Base-by-base conservation (phyloP, 306 rosid species). In the Quercus rubra region DNA sequence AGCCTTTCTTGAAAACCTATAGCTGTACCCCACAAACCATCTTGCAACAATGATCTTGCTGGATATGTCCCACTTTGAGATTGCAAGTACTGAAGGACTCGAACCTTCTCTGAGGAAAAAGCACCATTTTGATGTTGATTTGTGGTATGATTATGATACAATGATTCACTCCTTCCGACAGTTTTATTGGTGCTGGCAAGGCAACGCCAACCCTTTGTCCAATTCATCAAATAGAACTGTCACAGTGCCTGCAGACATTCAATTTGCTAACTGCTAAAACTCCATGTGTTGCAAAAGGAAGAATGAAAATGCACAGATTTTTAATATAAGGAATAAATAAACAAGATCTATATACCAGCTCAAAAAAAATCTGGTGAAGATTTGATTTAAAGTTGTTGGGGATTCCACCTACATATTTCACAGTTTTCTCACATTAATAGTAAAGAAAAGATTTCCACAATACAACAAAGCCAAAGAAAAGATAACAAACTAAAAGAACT, bases 171-270 rank as follows among this genome's bases (percentile, higher is more conserved):
- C 27, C 57, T 73, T 5, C 43, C 63, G 1, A 67, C n/a, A n/a
- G 76, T 69, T 55, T 61, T 80, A 21, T 77, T 20, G 21, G 38
- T 15, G 63, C 75, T 73, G 18, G 78, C 49, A 14, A 77, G 61
- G 43, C 75, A 56, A 64, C 79, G 71, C 67, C 46, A 70, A 51
- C 61, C 58, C 69, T 74, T 82, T 38, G 70, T 78, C 91, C 89
- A 83, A 56, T 74, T 85, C 91, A 88, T 88, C 77, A 72, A 78
- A 2, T 33, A 74, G 27, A 4, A 41, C 64, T 41, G 15, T 35
- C 77, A 72, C 81, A 23, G 46, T 56, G 52, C 54, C 75, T 58
- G 51, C 20, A 17, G 30, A 63, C 49, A 79, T 41, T 31, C 27
- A 80, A 19, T 77, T 73, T 71, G 33, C 51, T 9, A 31, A 33